Evolutionary conservation across 2,329 filamentous ascomycete genomes (phyloP).

Genomic region (Beauveria brongniartii): DNA sequence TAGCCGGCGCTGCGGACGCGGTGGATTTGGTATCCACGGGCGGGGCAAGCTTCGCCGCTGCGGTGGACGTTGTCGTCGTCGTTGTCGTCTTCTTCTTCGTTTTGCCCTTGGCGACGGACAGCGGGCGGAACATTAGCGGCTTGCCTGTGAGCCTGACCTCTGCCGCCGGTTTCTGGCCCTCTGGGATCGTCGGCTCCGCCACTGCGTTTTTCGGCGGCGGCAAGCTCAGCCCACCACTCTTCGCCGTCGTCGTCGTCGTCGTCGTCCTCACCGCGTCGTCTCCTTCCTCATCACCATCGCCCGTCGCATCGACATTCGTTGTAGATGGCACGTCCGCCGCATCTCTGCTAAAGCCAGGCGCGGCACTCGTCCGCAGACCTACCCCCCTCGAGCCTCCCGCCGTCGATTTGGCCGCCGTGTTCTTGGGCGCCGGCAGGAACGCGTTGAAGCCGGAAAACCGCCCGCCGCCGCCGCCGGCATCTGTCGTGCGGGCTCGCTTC

Average conservation of each 20-base stretch:
- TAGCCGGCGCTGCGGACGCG: neutral
- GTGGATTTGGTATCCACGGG: neutral
- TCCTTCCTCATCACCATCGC: slow-evolving; percentile 17
- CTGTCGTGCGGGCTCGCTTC: slow-evolving; percentile 57
- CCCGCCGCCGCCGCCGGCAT: slow-evolving; percentile 32
- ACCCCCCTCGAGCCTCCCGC: slow-evolving; percentile 30
- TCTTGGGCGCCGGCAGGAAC: slow-evolving; percentile 78
- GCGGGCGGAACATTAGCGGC: slow-evolving; percentile 78
- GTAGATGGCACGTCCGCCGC: slow-evolving; percentile 10
- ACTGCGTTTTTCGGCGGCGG: slow-evolving; percentile 31
- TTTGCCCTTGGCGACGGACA: slow-evolving; percentile 72
- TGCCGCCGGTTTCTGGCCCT: slow-evolving; percentile 49
- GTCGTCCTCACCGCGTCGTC: slow-evolving; percentile 13
- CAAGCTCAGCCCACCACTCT: slow-evolving; percentile 22
- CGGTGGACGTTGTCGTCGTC: slow-evolving; percentile 28
- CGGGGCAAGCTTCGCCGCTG: slow-evolving; percentile 15
- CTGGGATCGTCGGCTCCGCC: slow-evolving; percentile 41
- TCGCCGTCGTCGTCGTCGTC: too few relatives aligned
- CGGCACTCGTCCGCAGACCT: slow-evolving; percentile 67
- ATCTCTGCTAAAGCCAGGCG: slow-evolving; percentile 70
- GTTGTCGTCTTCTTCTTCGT: slow-evolving; percentile 50
- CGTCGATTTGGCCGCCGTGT: slow-evolving; percentile 27
- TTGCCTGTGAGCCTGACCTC: slow-evolving; percentile 67
- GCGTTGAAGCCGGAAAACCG: slow-evolving; percentile 74
- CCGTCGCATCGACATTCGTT: slow-evolving; percentile 15